Conservation (phyloP, 2,329 filamentous ascomycete genomes). For the Amesomyces nigricolor region DNA sequence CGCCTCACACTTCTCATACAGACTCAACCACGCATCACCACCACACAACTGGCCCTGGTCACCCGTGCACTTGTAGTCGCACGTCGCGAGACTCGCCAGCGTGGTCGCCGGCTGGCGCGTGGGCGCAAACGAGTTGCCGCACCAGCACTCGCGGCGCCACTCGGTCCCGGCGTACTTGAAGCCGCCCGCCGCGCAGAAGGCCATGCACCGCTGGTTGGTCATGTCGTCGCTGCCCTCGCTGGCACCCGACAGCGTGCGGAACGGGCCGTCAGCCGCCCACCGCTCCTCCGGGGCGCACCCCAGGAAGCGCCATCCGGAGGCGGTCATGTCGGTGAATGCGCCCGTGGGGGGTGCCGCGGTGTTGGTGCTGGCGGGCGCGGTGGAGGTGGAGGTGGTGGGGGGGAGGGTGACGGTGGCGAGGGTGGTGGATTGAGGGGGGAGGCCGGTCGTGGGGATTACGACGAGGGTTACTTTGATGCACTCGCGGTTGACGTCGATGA, state of each 20-base stretch:
- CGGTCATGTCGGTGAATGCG: constrained; percentile 24
- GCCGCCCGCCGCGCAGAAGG: constrained; percentile 17
- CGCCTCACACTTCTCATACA: constrained; percentile 24
- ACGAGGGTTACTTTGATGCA: constrained; percentile 28
- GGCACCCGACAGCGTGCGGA: constrained; percentile 24
- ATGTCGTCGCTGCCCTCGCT: constrained; percentile 17
- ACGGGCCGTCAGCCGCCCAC: constrained; percentile 22
- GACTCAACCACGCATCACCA: constrained; percentile 24
- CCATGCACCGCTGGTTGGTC: constrained; percentile 24
- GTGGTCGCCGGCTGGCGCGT: constrained; percentile 23
- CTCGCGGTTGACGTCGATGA: constrained; percentile 22
- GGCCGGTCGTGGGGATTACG: constrained; percentile 13
- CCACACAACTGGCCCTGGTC: constrained; percentile 21
- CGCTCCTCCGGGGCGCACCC: constrained; percentile 29
- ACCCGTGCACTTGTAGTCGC: constrained; percentile 21
- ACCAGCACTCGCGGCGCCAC: constrained; percentile 27
- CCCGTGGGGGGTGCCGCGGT: not conserved
- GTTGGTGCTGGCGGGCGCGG: constrained; percentile 1
- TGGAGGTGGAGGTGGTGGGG: constrained; percentile 2
- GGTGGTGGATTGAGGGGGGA: constrained; percentile 5
- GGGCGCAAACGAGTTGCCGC: constrained; percentile 20
- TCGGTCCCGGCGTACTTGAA: constrained; percentile 24
- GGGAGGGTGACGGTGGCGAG: constrained; percentile 12
- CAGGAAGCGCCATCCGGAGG: constrained; percentile 24
- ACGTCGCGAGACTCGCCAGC: constrained; percentile 19